Base-by-base conservation (phyloP, 78 protist species). In the Speleostelium caveatum region DNA sequence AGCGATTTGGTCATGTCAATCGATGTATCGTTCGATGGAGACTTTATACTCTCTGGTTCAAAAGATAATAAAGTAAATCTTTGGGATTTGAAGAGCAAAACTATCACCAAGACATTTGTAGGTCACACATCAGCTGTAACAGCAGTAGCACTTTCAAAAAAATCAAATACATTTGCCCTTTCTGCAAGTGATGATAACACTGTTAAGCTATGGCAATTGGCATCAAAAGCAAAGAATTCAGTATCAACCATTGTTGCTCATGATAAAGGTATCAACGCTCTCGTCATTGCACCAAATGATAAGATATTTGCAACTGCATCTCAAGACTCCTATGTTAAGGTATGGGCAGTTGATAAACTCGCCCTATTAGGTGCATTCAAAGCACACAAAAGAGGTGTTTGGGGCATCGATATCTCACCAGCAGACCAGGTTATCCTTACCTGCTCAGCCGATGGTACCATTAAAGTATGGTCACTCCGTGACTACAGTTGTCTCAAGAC, bases 371-470 rank as follows among this genome's bases (percentile, higher is more conserved):
- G 68, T 4, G 16, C 85, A 1, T 85, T 96, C 72, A 39, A 32
- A 24, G 99, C 98, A 4, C 99, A 98, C 86, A 36, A 66, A 35
- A 92, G 98, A 51, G 98, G 97, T 26, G 95, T 97, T 26, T 98
- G 98, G 98, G 24, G 39, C n/a, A 87, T 86, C 8, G 73, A 69
- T 53, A 94, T 98, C 94, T 94, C 97, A 36, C 99, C 98, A 5
- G 88, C 92, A 26, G 99, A 98, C 45, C 94, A 87, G 58, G 71
- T 74, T 38, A 19, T 96, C 24, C 89, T 97, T 30, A 62, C 98
- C 2, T 75, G 96, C 3, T 96, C 97, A 0, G 68, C 86, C 1
- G 95, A 92, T 69, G 66, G 80, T 42, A 95, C 97, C 30, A 93
- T 98, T 24, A 77, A 75, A 33, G 10, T 98, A 17, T 98, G 99